phyloP scores from a whole-genome alignment of 805 yeast genomes.

The Schwanniomyces occidentalis region DNA sequence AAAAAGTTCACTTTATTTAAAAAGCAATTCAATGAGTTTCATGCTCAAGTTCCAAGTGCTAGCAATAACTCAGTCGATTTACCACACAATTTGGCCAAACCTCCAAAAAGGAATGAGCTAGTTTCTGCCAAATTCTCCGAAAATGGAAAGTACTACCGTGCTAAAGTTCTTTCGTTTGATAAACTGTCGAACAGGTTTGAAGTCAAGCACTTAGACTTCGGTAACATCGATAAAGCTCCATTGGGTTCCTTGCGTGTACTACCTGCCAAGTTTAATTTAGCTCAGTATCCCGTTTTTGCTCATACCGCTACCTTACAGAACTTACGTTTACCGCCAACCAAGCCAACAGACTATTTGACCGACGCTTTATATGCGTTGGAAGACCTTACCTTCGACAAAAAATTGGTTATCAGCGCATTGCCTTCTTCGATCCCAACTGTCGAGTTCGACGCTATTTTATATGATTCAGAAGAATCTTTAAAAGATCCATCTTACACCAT shows the following conservation, averaged over 20 bases:
- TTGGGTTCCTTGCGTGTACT: constrained; percentile 48
- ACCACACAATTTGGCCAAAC: constrained; percentile 37
- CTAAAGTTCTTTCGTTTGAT: constrained; percentile 49
- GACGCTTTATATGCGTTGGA: constrained; percentile 57
- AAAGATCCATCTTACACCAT: constrained; percentile 57
- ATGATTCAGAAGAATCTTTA: constrained; percentile 55
- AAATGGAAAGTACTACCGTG: constrained; percentile 60
- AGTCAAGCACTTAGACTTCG: constrained; percentile 64
- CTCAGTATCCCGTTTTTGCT: constrained; percentile 52
- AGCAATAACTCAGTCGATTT: constrained; percentile 36
- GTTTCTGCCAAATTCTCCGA: constrained; percentile 56
- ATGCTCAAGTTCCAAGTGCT: constrained; percentile 37
- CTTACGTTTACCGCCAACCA: constrained; percentile 56
- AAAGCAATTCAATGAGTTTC: constrained; percentile 47
- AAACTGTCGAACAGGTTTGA: constrained; percentile 42
- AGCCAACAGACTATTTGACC: constrained; percentile 53
- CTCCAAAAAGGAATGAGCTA: constrained; percentile 55
- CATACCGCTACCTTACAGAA: constrained; percentile 54
- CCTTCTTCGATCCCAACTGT: constrained; percentile 39
- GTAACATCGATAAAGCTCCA: constrained; percentile 50
- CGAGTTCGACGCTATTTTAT: constrained; percentile 53
- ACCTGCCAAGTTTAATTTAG: constrained; percentile 48
- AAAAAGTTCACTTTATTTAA: constrained; percentile 44
- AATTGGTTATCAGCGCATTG: constrained; percentile 55
- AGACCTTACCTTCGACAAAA: constrained; percentile 51